Base-by-base conservation (phyloP, 352 stramenopile species). In the Pilasporangium apinafurcum region DNA sequence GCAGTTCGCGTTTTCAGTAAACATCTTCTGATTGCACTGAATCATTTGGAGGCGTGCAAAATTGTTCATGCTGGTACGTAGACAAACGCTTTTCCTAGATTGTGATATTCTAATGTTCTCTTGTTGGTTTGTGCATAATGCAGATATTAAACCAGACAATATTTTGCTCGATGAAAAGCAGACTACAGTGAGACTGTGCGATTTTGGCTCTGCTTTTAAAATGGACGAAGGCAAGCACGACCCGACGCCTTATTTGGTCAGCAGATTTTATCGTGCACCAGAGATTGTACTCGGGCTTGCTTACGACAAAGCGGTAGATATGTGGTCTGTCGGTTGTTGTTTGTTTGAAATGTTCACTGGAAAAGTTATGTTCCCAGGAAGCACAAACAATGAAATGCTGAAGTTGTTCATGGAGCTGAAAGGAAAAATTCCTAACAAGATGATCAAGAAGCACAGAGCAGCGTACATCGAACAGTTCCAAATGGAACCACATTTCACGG, bases 261-360 rank as follows among this genome's bases (percentile, higher is more conserved):
- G 90, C 47, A 78, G 96, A 22, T 99, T 98, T 62, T 99, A 99
- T 68, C 91, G 96, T 41, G 95, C 96, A 16, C 97, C 95, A 2
- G 95, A 99, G 67, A 92, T 96, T 31, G 83, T 96, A 50, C 59
- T 96, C 33, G 85, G 86, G 33, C 67, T 96, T 22, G 43, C 67
- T 20, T 98, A 98, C 62, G 94, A 98, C 67, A 83, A 88, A 59
- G 78, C 91, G 39, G 91, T 99, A 66, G 97, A 99, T 82, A 85
- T 99, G 48, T 99, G 96, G 96, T 97, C 82, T 74, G 73, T 99
- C 44, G 91, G 93, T 37, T 96, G 95, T 45, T 97, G 96, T 44
- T 71, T 98, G 26, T 98, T 89, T 44, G 97, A 99, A 60, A 86
- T 99, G 49, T 99, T 98, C 73, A 97, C 96, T 48, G 97, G 97